Evolutionary conservation across 371 early-diverging fungal species (phyloP), one percentile per base, ranked within the genome.

Genomic region (Actinomucor elegans): DNA sequence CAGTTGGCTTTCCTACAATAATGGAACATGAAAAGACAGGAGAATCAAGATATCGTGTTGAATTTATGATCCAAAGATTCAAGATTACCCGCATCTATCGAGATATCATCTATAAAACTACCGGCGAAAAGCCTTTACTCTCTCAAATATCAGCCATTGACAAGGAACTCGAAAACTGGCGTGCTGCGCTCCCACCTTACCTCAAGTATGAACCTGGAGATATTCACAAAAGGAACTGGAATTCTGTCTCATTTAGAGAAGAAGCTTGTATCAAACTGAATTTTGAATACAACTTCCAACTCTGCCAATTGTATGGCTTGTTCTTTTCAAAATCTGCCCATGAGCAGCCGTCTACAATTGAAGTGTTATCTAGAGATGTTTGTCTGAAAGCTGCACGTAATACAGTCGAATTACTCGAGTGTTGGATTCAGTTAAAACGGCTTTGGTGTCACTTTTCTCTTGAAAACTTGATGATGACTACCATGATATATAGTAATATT

Each of bases 401-500:
- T 23, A 78, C 72, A 26, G 56, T 64, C 0, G 73, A 73, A 24
- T 20, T 78, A 27, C 50, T 78, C 11, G 71, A 68, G 17, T 72
- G 73, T 36, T 74, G 72, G 72, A 40, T 49, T 21, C 68, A 71
- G 34, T 33, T 78, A 9, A 46, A 64, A 14, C 73, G 72, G 17
- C 53, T 59, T 0, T 78, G 79, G 79, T 78, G 79, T 40, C 79
- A 78, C 44, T 78, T 78, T 41, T 70, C 79, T 2, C 37, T 78
- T 4, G 79, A 78, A 23, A 69, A 70, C 0, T 20, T 78, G 23
- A 66, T 73, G 56, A 67, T 73, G 65, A 67, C 70, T 1, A 54
- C 62, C 6, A 51, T 61, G 15, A 59, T 71, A 1, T 73, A 77
- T 27, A 48, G 64, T 1, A 55, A 54, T 24, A 54, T 64, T 32